Base-by-base conservation (phyloP, 73 alveolate species). In the Paraurostyla sp. region DNA sequence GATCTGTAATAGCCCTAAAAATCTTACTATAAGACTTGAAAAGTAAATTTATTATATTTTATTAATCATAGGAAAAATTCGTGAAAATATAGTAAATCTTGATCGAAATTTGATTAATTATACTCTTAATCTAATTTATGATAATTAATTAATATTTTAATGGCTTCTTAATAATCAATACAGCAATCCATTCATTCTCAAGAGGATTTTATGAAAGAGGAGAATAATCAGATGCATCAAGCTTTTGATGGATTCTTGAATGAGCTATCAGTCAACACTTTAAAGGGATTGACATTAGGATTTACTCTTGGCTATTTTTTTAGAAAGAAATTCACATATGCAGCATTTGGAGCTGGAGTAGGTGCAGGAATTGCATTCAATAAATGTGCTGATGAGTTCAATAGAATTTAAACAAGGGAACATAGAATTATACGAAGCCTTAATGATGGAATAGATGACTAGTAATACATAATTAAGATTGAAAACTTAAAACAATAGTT, bases 1-100 rank as follows among this genome's bases (percentile, higher is more conserved):
- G 36, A 95, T 95, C 25, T 80, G 85, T 65, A 50, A 90, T 18
- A 88, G 96, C 68, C 88, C 93, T 0, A 93, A 90, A 71, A 95
- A 95, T 68, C 83, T 95, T 18, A 95, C 98, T 25, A 95, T 95
- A 15, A 76, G 98, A 87, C 93, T 95, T 23, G 98, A 93, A 65
- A 93, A 94, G 83, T 49, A 80, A 58, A 33, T 51, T 41, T 69
- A 57, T 45, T 20, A 49, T 23, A 30, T 11, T 33, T 46, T 15
- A 13, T 22, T 69, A 41, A 46, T 6, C 29, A 41, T 32, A 33
- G 60, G 13, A 18, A 23, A 13, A 60, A 60, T 60, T 25, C 22
- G 32, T 60, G 78, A 60, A 7, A 60, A 7, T 9, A 4, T 13
- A 30, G 22, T 54, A 22, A n/a, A n/a, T n/a, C n/a, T n/a, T n/a